Evolutionary conservation across 2,329 filamentous ascomycete genomes (phyloP).

Genomic region (Fusarium papillatum): DNA sequence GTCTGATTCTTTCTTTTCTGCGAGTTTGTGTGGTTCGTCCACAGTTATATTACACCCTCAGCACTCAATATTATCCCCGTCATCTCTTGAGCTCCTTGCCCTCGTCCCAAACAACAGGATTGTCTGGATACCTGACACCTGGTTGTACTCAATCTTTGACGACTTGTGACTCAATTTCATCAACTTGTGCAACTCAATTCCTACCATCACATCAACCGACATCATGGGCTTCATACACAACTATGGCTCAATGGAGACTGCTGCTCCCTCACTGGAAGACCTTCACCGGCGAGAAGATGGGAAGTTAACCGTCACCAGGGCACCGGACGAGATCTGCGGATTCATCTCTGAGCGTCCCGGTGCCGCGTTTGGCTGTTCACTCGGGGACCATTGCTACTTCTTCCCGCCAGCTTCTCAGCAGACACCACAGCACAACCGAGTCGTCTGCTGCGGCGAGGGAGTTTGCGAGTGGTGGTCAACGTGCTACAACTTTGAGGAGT

Average conservation of each 20-base stretch:
- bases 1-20: neutral
- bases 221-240: constrained; percentile 12
- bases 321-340: constrained; percentile 18
- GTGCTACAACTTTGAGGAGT: constrained; percentile 25
- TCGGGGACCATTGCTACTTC: constrained; percentile 8
- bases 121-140: neutral
- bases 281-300: constrained; percentile 9
- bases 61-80: neutral
- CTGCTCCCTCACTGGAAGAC: constrained; percentile 8
- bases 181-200: neutral
- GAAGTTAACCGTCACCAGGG: neutral
- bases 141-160: neutral
- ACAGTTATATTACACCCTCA: neutral
- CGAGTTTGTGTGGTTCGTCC: neutral
- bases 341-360: constrained; percentile 22
- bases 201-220: neutral
- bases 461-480: constrained; percentile 9
- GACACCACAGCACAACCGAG: neutral
- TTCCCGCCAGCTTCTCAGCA: constrained; percentile 1
- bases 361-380: constrained; percentile 13
- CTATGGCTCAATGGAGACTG: constrained; percentile 12
- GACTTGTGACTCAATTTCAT: neutral
- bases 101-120: neutral
- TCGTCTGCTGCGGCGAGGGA: constrained; percentile 15
- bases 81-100: neutral